Evolutionary conservation across 2,329 filamentous ascomycete genomes (phyloP), one percentile per base, ranked within the genome.

Genomic region (Aureobasidium sp.): DNA sequence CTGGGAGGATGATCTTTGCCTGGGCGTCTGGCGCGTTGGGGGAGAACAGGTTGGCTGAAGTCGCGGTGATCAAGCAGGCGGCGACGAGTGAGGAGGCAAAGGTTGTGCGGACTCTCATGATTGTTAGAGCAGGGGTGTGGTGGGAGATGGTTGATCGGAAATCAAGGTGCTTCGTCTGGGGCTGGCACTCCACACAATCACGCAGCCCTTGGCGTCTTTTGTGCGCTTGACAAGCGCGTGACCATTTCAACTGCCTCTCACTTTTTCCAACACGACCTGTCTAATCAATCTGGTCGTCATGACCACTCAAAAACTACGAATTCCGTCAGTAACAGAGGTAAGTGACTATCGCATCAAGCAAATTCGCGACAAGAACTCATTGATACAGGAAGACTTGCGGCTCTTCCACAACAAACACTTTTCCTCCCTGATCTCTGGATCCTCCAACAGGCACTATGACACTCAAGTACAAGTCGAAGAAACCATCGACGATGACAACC

Each of bases 401-500:
- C 34, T 29, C n/a, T 60, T 60, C 27, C 45, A 60, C 36, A 7
- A 42, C 34, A 60, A 60, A 25, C 57, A 60, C 27, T 60, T 60
- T 51, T 25, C 55, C 15, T 14, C 27, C 9, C 17, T 39, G 31
- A 29, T 22, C 55, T 29, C 53, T 57, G 53, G 29, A 36, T 17
- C 55, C 55, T 58, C 41, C 42, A 58, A 58, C 55, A 58, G 42
- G 41, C n/a, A n/a, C 42, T 20, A 20, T 11, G 53, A 45, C 5
- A 29, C 39, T 45, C 14, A 15, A 5, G 6, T 36, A 39, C n/a
- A 29, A 27, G 2, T 39, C 20, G 41, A 37, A 1, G 42, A 25
- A 4, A 22, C n/a, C 11, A 1, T 8, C 22, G 39, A 47, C 29
- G 83, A 87, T 42, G 88, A 90, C 70, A 84, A 77, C 0, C 78